Evolutionary conservation across 768 basidiomycete genomes (phyloP).

Genomic region (Suillus cothurnatus): DNA sequence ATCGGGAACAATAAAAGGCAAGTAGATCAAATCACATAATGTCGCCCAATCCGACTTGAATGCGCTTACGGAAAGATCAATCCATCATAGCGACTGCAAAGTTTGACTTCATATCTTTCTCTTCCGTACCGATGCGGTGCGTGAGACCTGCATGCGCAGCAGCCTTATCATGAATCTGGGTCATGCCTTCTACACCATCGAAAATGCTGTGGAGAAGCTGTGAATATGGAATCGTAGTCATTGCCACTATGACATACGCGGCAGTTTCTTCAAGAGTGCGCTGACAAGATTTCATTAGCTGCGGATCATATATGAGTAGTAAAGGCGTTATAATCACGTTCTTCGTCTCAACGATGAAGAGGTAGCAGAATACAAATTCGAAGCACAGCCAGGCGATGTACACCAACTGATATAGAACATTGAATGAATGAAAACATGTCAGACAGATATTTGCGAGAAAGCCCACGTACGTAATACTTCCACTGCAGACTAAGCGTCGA

Average conservation of each 20-base stretch:
- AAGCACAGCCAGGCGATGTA: conserved; percentile 45
- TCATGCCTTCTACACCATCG: conserved; percentile 11
- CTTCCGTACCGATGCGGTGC: conserved; percentile 1
- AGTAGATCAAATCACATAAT: not conserved
- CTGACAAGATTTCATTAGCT: conserved; percentile 1
- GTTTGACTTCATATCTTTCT: conserved; percentile 9
- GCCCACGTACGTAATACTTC: conserved; percentile 46
- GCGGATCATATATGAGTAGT: not conserved
- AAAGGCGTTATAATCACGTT: conserved; percentile 21
- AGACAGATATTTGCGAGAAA: too few relatives aligned
- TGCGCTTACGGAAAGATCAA: not conserved
- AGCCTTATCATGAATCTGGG: conserved; percentile 4
- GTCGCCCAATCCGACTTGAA: not conserved
- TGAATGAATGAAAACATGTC: not conserved
- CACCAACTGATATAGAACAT: conserved; percentile 28
- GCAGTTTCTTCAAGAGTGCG: conserved; percentile 24
- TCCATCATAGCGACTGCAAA: conserved; percentile 1
- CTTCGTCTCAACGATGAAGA: conserved; percentile 43
- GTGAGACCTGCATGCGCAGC: conserved; percentile 4
- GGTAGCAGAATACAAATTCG: conserved; percentile 35
- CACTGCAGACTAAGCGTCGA: conserved; percentile 35
- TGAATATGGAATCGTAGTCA: not conserved
- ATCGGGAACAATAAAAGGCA: not conserved
- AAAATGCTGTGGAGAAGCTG: conserved; percentile 14
- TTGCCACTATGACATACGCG: conserved; percentile 10